phyloP scores from a whole-genome alignment of 495 filamentous ascomycete genomes.

The Aeminium ludgeri region DNA sequence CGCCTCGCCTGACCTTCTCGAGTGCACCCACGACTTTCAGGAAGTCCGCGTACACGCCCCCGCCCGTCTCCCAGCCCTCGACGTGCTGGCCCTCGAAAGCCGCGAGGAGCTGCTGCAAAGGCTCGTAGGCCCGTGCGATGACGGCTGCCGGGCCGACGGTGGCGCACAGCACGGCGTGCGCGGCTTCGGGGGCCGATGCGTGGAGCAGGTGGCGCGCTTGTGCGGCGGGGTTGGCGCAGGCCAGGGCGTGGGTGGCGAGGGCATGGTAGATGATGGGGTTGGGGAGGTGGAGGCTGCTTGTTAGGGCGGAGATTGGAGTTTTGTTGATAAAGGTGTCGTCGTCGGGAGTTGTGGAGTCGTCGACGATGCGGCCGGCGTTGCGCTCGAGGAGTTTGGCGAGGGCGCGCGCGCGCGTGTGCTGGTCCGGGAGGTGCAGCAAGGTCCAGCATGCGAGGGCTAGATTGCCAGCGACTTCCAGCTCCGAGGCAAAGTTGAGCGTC shows the following conservation, averaged over 20 bases:
- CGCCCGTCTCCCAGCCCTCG: conserved; percentile 55
- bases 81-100: conserved; percentile 41
- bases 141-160: conserved; percentile 64
- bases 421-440: conserved; percentile 54
- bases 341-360: conserved; percentile 28
- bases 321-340: conserved; percentile 25
- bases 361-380: conserved; percentile 20
- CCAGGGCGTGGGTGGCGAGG: no score
- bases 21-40: conserved; percentile 39
- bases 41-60: conserved; percentile 69
- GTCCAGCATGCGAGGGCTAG: conserved; percentile 53
- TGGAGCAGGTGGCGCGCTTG: conserved; percentile 15
- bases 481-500: conserved; percentile 51
- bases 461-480: conserved; percentile 44
- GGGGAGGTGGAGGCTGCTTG: background rate
- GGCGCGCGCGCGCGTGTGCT: conserved; percentile 43
- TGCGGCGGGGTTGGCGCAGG: conserved; percentile 11
- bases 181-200: conserved; percentile 15
- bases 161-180: conserved; percentile 25
- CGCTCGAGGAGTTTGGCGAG: conserved; percentile 55
- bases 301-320: no score
- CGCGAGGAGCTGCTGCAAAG: conserved; percentile 43
- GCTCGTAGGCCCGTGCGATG: conserved; percentile 57
- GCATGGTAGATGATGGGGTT: conserved; percentile 7
- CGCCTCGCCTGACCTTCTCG: no score